Evolutionary conservation across 2,329 filamentous ascomycete genomes (phyloP).

Genomic region (Cladosporium sp.): DNA sequence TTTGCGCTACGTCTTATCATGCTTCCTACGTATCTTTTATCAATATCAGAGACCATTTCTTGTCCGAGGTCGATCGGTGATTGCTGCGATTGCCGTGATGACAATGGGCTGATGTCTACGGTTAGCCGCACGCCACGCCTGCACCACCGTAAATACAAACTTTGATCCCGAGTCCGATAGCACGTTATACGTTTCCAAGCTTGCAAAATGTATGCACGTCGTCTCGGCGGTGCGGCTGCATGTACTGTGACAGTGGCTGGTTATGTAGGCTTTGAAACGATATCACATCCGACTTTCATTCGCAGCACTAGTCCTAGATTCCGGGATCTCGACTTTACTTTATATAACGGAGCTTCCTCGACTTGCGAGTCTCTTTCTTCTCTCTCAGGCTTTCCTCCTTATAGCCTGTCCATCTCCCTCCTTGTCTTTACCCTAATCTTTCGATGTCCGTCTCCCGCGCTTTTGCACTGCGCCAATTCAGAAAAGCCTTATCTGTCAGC

Average conservation of each 20-base stretch:
- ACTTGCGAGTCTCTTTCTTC: neutral
- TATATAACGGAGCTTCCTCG: neutral
- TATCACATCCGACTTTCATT: neutral
- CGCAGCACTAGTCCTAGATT: neutral
- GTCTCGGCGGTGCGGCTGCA: neutral
- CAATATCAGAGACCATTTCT: neutral
- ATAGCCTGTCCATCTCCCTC: neutral
- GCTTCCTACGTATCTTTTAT: neutral
- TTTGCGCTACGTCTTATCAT: neutral
- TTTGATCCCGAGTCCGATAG: neutral
- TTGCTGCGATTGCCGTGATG: neutral
- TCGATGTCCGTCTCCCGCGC: neutral
- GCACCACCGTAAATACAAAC: neutral
- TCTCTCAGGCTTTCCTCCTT: neutral
- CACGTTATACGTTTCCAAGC: neutral
- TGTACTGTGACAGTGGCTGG: neutral
- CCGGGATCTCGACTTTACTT: neutral
- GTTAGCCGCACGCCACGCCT: neutral
- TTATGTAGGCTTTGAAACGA: neutral
- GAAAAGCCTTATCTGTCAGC: neutral
- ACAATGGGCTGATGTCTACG: neutral
- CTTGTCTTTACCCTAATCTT: neutral
- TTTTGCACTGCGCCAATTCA: neutral
- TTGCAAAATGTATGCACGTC: neutral
- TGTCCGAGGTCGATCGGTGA: neutral